Evolutionary conservation across 805 yeast species (phyloP), one percentile per base, ranked within the genome.

Genomic region (Candida parachauliodes): DNA sequence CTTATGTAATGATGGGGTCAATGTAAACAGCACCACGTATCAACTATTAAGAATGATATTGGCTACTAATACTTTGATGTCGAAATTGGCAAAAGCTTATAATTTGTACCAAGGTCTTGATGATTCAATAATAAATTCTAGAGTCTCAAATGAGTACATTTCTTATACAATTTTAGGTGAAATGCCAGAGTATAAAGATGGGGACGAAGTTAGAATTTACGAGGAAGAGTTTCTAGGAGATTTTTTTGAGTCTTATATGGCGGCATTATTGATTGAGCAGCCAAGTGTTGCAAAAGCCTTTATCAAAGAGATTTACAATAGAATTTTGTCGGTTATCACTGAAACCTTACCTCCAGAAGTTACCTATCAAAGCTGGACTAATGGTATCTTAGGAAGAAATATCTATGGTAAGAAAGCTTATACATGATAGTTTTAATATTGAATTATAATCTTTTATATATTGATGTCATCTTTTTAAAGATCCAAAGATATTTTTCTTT

Each of bases 161-260:
- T 59, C 66, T 7, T 43, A 46, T 36, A 42, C 54, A 28, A 34
- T 39, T 14, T 33, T 36, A 2, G 51, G 55, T 42, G 42, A 37
- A 20, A 36, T 26, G 8, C 32, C 30, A 8, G 15, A 24, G 5
- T 34, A 39, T 23, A n/a, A 28, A 25, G 42, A 45, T 22, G 44
- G 34, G n/a, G 44, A 44, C 2, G 50, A 49, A 18, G 42, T 45
- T 1, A 41, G 52, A 22, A 42, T 52, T 24, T 65, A 63, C 41
- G 70, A 66, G 45, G 68, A 65, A 37, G 72, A 66, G 40, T 63
- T 65, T 42, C 50, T 65, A 23, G 72, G 64, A 1, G 72, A 66
- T 41, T 66, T 59, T 45, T 66, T 66, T 40, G 72, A 66, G 42
- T 60, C 59, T 35, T 66, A 66, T 33, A 60, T 63, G n/a, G 72